Evolutionary conservation across 345 rosid genomes (phyloP).

Genomic region (Crucihimalaya himalaica): DNA sequence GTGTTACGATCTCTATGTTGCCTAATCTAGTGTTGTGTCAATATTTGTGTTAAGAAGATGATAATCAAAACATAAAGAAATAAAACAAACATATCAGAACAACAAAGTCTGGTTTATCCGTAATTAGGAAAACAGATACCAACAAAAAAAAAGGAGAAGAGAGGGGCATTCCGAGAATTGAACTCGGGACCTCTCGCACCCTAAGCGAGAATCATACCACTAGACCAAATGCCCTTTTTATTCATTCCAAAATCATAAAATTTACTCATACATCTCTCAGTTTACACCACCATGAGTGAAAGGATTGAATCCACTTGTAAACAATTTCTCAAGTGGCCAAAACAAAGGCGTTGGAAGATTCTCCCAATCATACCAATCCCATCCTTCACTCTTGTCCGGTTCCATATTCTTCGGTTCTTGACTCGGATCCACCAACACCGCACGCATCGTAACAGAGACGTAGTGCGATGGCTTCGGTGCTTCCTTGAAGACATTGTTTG

Average conservation of each 20-base stretch:
- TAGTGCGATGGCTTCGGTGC: slow-evolving; percentile 67
- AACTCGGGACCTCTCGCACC: slow-evolving; percentile 84
- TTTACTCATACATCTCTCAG: neutral
- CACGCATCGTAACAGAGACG: slow-evolving; percentile 61
- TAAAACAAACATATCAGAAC: neutral
- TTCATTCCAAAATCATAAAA: neutral
- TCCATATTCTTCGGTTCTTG: slow-evolving; percentile 62
- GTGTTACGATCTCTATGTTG: too few species aligned
- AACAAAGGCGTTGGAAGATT: slow-evolving; percentile 73
- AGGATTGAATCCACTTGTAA: slow-evolving; percentile 62
- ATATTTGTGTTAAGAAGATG: neutral
- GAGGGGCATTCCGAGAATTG: slow-evolving; percentile 49
- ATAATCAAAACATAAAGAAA: neutral
- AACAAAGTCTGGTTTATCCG: neutral
- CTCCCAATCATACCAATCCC: slow-evolving; percentile 86
- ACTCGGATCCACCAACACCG: slow-evolving; percentile 46
- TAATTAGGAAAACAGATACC: neutral
- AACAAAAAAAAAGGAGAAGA: neutral
- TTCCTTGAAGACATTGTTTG: slow-evolving; percentile 59
- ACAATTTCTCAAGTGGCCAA: slow-evolving; percentile 73
- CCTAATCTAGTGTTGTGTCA: too few species aligned
- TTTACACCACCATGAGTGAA: neutral
- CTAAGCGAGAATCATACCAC: slow-evolving; percentile 61
- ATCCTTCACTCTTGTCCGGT: slow-evolving; percentile 70
- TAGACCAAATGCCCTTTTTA: slow-evolving; percentile 5